Percentiles rank a stretch among this genome's conserved stretches.
phyloP scores from a whole-genome alignment of 208 protist genomes.

The Crithidia brevicula region DNA sequence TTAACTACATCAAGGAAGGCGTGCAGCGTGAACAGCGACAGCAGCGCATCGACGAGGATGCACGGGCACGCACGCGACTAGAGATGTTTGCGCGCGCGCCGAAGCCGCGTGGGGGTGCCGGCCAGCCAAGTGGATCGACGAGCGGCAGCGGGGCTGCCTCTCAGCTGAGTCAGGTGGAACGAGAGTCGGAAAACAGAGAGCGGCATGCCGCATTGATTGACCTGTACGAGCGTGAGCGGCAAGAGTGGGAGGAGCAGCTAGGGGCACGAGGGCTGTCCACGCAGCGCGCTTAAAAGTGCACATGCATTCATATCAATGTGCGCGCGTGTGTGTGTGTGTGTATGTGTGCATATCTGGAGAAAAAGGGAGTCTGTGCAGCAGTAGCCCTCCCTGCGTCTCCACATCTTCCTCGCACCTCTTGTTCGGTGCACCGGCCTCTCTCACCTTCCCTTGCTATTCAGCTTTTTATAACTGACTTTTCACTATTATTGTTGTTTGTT shows the following conservation, averaged over 20 bases:
- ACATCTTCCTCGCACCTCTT: too few species aligned
- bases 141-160: not conserved
- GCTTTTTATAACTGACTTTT: too few species aligned
- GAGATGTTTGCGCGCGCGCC: slow-evolving; percentile 32
- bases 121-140: slow-evolving; percentile 26
- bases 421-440: too few species aligned
- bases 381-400: too few species aligned
- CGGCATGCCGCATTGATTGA: slow-evolving; percentile 67
- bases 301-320: too few species aligned
- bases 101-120: not conserved
- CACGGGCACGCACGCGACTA: slow-evolving; percentile 49
- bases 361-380: too few species aligned
- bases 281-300: slow-evolving; percentile 5
- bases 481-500: too few species aligned
- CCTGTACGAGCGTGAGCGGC: slow-evolving; percentile 65
- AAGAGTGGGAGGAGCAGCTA: slow-evolving; percentile 67
- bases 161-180: slow-evolving; percentile 39
- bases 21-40: slow-evolving; percentile 76
- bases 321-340: not conserved
- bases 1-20: slow-evolving; percentile 69
- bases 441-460: too few species aligned
- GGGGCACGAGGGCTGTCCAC: slow-evolving; percentile 44
- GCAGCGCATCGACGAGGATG: slow-evolving; percentile 66
- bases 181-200: slow-evolving; percentile 36
- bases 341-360: too few species aligned